phyloP scores from a whole-genome alignment of 2,329 filamentous ascomycete species.

The Ampelomyces quisqualis region DNA sequence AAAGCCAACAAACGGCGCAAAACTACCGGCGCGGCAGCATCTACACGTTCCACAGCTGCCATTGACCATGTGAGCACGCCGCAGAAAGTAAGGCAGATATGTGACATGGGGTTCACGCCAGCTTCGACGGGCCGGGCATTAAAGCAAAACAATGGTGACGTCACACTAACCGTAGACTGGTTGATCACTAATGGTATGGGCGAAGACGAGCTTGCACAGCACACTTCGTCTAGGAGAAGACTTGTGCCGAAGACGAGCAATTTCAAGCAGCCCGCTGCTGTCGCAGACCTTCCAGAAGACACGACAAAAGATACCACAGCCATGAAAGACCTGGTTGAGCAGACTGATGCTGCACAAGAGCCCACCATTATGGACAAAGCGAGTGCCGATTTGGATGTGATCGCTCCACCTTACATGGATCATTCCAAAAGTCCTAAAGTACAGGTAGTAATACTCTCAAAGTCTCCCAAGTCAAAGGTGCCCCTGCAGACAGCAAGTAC shows the following conservation, averaged over 20 bases:
- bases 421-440: constrained; percentile 20
- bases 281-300: background rate
- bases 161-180: constrained; percentile 36
- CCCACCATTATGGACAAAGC: too few species aligned
- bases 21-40: constrained; percentile 13
- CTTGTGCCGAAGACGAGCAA: constrained; percentile 3
- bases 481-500: constrained; percentile 2
- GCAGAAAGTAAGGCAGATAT: constrained; percentile 34
- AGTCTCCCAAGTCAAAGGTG: constrained; percentile 4
- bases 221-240: constrained; percentile 14
- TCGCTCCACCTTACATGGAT: too few species aligned
- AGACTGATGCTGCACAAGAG: too few species aligned
- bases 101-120: constrained; percentile 42
- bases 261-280: too few species aligned
- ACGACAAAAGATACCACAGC: background rate
- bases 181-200: constrained; percentile 27
- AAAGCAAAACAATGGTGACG: constrained; percentile 30
- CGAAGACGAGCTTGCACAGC: constrained; percentile 34
- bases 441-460: constrained; percentile 27
- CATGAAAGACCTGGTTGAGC: background rate
- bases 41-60: constrained; percentile 3
- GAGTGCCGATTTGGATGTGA: too few species aligned
- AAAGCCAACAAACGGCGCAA: constrained; percentile 26
- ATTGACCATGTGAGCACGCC: constrained; percentile 22
- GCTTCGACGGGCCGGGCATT: constrained; percentile 29